Evolutionary conservation across 2,329 filamentous ascomycete genomes (phyloP).

Genomic region (Metarhizium anisopliae): DNA sequence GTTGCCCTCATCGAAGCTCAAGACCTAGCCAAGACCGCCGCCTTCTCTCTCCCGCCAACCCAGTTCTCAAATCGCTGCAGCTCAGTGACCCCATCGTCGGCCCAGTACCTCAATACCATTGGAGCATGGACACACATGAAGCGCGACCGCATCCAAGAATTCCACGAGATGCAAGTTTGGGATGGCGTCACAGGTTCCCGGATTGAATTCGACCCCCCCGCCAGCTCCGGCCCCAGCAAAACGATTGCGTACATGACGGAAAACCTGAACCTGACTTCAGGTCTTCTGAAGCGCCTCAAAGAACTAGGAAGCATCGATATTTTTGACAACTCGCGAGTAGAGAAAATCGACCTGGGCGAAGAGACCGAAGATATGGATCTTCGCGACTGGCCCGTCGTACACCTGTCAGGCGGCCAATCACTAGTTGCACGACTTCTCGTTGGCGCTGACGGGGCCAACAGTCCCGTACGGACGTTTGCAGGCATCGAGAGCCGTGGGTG

Average conservation of each 20-base stretch:
- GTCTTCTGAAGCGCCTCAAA: conserved; percentile 61
- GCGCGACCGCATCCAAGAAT: conserved; percentile 67
- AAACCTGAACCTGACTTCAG: conserved; percentile 80
- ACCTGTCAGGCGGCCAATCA: conserved; percentile 55
- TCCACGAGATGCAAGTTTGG: conserved; percentile 98
- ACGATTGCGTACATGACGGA: conserved; percentile 95
- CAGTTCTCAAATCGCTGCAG: conserved; percentile 91
- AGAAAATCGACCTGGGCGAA: conserved; percentile 67
- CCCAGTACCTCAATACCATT: conserved; percentile 71
- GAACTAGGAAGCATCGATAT: conserved; percentile 61
- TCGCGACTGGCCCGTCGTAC: conserved; percentile 78
- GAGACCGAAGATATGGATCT: conserved; percentile 64
- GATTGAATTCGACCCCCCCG: conserved; percentile 78
- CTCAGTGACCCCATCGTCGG: conserved; percentile 82
- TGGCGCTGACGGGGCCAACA: conserved; percentile 91
- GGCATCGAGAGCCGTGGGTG: conserved; percentile 80
- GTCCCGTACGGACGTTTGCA: conserved; percentile 82
- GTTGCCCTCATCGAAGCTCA: conserved; percentile 88
- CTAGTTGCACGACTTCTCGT: conserved; percentile 79
- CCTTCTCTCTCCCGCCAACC: conserved; percentile 56
- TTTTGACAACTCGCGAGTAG: conserved; percentile 69
- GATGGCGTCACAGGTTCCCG: conserved; percentile 81
- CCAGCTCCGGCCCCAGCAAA: conserved; percentile 35
- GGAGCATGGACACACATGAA: conserved; percentile 79
- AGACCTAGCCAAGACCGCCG: conserved; percentile 60